phyloP scores from a whole-genome alignment of 495 filamentous ascomycete species.

The Penicillium chermesinum region DNA sequence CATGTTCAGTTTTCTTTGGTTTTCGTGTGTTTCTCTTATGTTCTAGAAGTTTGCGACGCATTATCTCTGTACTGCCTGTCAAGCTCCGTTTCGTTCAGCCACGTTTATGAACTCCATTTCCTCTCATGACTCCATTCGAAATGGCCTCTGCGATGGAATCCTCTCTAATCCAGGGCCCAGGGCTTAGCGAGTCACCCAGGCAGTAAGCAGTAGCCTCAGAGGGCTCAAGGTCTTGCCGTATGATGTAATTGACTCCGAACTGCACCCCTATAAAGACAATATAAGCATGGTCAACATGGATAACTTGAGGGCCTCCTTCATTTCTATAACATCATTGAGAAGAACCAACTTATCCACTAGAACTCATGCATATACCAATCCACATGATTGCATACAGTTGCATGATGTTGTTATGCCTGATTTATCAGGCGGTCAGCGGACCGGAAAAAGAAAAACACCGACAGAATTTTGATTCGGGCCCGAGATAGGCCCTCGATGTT shows the following conservation, averaged over 20 bases:
- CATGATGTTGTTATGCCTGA: conserved; percentile 20
- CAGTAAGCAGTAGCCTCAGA: too few species aligned
- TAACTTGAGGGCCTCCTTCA: conserved; percentile 10
- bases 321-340: too few species aligned
- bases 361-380: not conserved
- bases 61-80: conserved; percentile 15
- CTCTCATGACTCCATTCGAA: not conserved
- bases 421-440: conserved; percentile 9
- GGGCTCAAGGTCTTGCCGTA: too few species aligned
- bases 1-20: conserved; percentile 18
- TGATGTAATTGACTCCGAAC: too few species aligned
- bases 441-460: conserved; percentile 37
- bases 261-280: too few species aligned
- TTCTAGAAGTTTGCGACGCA: conserved; percentile 20
- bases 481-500: conserved; percentile 3
- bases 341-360: too few species aligned
- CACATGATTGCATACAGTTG: not conserved
- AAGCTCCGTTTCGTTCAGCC: conserved; percentile 10
- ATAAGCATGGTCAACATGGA: too few species aligned
- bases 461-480: conserved; percentile 34
- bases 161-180: too few species aligned
- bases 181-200: too few species aligned
- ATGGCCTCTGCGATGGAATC: conserved; percentile 46
- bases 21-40: conserved; percentile 10
- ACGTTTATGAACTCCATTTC: conserved; percentile 1